phyloP scores from a whole-genome alignment of 1,284 basidiomycete species.

The Fomitopsis pinicola region DNA sequence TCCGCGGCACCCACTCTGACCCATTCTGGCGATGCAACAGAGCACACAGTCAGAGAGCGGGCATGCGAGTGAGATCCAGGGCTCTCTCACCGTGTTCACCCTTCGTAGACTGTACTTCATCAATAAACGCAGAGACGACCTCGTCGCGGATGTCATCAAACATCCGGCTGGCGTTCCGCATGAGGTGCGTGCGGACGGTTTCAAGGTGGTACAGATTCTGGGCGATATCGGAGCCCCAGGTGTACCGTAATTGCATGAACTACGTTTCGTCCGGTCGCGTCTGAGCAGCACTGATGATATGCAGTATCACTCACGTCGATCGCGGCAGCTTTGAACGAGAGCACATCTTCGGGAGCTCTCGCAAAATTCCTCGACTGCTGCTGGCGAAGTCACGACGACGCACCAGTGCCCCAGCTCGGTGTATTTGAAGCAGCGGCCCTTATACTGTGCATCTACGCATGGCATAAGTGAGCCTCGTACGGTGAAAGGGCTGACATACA shows the following conservation, averaged over 20 bases:
- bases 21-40: not conserved
- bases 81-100: conserved; percentile 18
- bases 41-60: not conserved
- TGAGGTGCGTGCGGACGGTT: conserved; percentile 20
- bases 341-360: conserved; percentile 25
- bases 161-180: conserved; percentile 8
- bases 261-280: not conserved
- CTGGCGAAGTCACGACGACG: conserved; percentile 20
- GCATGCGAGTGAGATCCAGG: not conserved
- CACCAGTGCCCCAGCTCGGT: conserved; percentile 31
- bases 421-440: conserved; percentile 26
- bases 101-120: not conserved
- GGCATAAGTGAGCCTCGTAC: not conserved
- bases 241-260: conserved; percentile 19
- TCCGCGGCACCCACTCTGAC: conserved; percentile 23
- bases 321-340: conserved; percentile 24
- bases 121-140: conserved; percentile 8
- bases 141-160: conserved; percentile 16
- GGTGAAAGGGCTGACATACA: not conserved
- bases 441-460: conserved; percentile 6
- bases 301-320: conserved; percentile 22
- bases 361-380: conserved; percentile 24
- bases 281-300: not conserved
- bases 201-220: conserved; percentile 24
- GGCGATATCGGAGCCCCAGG: conserved; percentile 17